A percentile compares a stretch with the other conserved stretches of the same genome.
Evolutionary conservation across 192 early-diverging fungal species (phyloP).

Genomic region (Mortierella alpina): DNA sequence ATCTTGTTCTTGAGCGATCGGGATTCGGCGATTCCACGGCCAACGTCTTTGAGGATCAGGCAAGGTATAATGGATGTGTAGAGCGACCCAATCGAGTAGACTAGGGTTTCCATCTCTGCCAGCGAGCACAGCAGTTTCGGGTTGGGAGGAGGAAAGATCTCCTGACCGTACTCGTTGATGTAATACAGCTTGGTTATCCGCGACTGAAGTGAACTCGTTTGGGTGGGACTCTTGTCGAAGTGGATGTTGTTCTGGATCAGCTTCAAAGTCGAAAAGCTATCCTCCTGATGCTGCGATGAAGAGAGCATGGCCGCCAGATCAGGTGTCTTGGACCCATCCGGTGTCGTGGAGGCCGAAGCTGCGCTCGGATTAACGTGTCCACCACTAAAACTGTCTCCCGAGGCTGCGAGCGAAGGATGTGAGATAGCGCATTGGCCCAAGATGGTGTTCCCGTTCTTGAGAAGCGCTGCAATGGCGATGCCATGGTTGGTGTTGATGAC

Average conservation of each 20-base stretch:
- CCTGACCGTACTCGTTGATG: constrained; percentile 77
- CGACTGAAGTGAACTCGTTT: constrained; percentile 24
- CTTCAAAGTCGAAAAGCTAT: constrained; percentile 45
- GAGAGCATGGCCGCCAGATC: constrained; percentile 33
- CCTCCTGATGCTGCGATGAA: constrained; percentile 35
- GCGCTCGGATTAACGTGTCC: constrained; percentile 10
- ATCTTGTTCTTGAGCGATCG: constrained; percentile 67
- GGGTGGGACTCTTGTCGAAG: constrained; percentile 43
- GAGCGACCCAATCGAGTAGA: constrained; percentile 80
- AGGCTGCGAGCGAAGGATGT: constrained; percentile 68
- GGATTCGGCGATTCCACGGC: constrained; percentile 68
- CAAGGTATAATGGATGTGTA: constrained; percentile 82
- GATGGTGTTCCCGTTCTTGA: constrained; percentile 72
- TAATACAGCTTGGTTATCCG: constrained; percentile 76
- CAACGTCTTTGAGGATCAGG: constrained; percentile 75
- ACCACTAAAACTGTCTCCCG: constrained; percentile 25
- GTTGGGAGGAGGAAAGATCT: constrained; percentile 74
- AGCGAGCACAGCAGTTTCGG: constrained; percentile 65
- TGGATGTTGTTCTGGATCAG: constrained; percentile 42
- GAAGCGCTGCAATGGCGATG: constrained; percentile 72
- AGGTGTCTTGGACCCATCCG: constrained; percentile 36
- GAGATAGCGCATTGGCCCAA: constrained; percentile 82
- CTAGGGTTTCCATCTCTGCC: constrained; percentile 60
- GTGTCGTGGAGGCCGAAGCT: constrained; percentile 41
- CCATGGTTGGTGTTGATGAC: constrained; percentile 74